Evolutionary conservation across 805 yeast genomes (phyloP), one percentile per base, ranked within the genome.

Genomic region (Phaffomyces opuntiae): DNA sequence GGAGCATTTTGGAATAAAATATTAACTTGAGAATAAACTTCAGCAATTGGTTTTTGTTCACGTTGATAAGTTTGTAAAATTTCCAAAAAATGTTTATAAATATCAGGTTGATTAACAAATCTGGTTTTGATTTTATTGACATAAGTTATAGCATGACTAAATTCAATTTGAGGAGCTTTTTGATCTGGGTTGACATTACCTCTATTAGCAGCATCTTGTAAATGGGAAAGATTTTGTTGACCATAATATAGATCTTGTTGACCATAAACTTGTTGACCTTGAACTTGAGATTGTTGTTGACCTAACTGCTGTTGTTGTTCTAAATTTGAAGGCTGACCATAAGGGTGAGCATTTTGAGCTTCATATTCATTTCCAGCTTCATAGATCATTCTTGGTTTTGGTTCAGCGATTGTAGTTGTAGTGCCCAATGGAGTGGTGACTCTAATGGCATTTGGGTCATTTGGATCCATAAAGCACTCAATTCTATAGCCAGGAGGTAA

Each of bases 391-490:
- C 52, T 54, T 35, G 53, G 51, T 24, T 43, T 48, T 29, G 31
- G 31, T 12, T 53, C 57, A 31, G 50, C 52, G 37, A 53, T 55
- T 3, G 59, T 49, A 13, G 82, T 78, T 4, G 90, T 81, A 16
- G 93, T 83, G 2, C 98, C 98, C 68, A 86, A 77, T 3, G 99
- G 99, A 1, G 99, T 93, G 2, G 96, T 88, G 14, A 93, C 98
- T 48, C 89, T 77, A 50, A 93, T 89, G 19, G 96, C 95, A 54
- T 85, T 83, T 14, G 95, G 95, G 61, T 91, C 97, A 36, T 84
- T 71, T 8, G 96, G 93, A 61, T 88, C 93, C 45, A 74, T 62
- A 0, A 96, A 85, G 66, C 98, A 93, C 63, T 87, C 96, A 53
- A 93, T 90, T 52, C 86, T 73, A 67, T 89, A 93, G 3, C 99